These are phyloP conservation scores for Apiospora hydei DNA, from an alignment of 2,329 filamentous ascomycete species.

Conservation along the genomic window DNA sequence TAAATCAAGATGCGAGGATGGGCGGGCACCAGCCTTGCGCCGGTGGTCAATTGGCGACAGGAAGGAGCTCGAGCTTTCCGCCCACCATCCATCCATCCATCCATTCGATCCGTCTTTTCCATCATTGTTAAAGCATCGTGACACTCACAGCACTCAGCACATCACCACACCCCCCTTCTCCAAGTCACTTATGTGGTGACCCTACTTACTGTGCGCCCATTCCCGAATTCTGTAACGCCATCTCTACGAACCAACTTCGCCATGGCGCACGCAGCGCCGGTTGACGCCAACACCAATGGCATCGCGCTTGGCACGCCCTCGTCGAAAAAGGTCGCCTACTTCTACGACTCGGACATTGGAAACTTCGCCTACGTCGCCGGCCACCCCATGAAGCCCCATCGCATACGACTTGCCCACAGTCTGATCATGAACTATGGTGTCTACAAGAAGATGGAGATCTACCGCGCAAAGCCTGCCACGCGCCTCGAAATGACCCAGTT, in stretches of 20 bases:
- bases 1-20: neutral
- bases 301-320: constrained; percentile 53
- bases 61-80: neutral
- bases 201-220: neutral
- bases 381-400: constrained; percentile 99
- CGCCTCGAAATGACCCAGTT: constrained; percentile 92
- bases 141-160: neutral
- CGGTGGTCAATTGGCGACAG: neutral
- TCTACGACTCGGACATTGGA: constrained; percentile 97
- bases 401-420: constrained; percentile 92
- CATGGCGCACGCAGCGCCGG: constrained; percentile 59
- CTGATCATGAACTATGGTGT: constrained; percentile 95
- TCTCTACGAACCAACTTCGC: neutral
- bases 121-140: neutral
- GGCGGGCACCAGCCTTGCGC: neutral
- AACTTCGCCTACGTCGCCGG: constrained; percentile 98
- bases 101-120: neutral
- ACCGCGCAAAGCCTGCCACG: constrained; percentile 86
- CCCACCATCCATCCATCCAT: neutral
- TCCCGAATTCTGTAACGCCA: neutral
- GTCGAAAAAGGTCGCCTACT: constrained; percentile 91
- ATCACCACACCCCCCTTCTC: neutral
- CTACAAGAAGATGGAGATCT: constrained; percentile 96
- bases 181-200: neutral
- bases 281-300: constrained; percentile 60